A percentile compares a stretch with the other conserved stretches of the same genome.
phyloP scores from a whole-genome alignment of 805 yeast genomes.

The Candida maesae region DNA sequence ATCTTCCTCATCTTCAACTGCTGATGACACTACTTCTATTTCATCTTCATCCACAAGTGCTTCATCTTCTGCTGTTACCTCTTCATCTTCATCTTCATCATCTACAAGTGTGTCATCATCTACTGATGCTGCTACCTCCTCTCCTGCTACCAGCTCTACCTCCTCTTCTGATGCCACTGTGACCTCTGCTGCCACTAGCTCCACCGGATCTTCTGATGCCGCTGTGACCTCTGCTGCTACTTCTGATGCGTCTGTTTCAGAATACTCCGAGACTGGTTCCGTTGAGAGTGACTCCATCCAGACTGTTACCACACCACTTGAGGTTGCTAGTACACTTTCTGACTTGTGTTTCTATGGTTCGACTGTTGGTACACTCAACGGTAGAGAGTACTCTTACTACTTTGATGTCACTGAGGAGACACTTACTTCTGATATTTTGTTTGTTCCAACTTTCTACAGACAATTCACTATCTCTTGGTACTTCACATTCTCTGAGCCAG shows the following conservation, averaged over 20 bases:
- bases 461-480: conserved; percentile 16
- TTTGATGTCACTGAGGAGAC: conserved; percentile 1
- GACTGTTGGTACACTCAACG: conserved; percentile 4
- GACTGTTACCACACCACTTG: conserved; percentile 4
- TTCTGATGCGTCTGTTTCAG: too few species aligned
- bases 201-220: too few species aligned
- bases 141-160: not conserved
- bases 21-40: not conserved
- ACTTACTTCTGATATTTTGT: not conserved
- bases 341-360: conserved; percentile 2
- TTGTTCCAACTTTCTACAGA: conserved; percentile 4
- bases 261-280: too few species aligned
- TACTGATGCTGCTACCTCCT: not conserved
- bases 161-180: not conserved
- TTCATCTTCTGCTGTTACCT: not conserved
- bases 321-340: not conserved
- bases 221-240: too few species aligned
- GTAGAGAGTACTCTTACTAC: conserved; percentile 1
- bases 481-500: conserved; percentile 10
- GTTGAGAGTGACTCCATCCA: not conserved
- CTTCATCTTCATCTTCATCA: not conserved
- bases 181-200: not conserved
- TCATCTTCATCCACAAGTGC: not conserved
- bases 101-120: not conserved
- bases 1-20: conserved; percentile 2